phyloP scores from a whole-genome alignment of 164 flowering plant species.

The Santalum album region DNA sequence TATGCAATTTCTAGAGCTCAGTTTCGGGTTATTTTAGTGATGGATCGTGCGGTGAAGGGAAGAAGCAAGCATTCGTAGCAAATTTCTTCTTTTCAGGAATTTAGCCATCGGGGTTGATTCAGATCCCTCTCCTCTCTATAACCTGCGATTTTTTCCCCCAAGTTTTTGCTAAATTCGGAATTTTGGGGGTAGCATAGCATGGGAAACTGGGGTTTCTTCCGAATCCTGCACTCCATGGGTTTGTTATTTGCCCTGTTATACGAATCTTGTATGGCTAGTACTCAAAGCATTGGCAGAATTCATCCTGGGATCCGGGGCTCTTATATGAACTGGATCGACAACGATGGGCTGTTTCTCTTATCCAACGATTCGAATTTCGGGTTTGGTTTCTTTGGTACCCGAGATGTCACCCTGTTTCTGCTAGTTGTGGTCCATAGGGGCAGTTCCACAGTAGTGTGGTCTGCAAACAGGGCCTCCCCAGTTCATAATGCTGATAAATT shows the following conservation, averaged over 20 bases:
- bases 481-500: slow-evolving; percentile 36
- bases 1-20: too few relatives aligned
- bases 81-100: too few relatives aligned
- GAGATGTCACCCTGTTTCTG: slow-evolving; percentile 30
- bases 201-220: slow-evolving; percentile 13
- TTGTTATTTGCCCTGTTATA: slow-evolving; percentile 15
- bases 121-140: too few relatives aligned
- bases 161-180: slow-evolving; percentile 4
- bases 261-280: slow-evolving; percentile 22
- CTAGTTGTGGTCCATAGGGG: slow-evolving; percentile 28
- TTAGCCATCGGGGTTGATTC: too few relatives aligned
- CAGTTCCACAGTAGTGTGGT: slow-evolving; percentile 32
- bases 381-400: slow-evolving; percentile 32
- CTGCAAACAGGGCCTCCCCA: slow-evolving; percentile 46
- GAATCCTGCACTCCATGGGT: slow-evolving; percentile 7
- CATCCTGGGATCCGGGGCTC: slow-evolving; percentile 29
- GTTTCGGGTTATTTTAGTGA: too few relatives aligned
- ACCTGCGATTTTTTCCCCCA: too few relatives aligned
- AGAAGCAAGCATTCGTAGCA: too few relatives aligned
- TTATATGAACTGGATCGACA: slow-evolving; percentile 44
- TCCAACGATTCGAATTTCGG: slow-evolving; percentile 40
- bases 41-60: too few relatives aligned
- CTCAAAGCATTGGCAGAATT: slow-evolving; percentile 23
- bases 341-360: slow-evolving; percentile 31
- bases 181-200: slow-evolving; percentile 5